Evolutionary conservation across 1,284 basidiomycete species (phyloP).

Genomic region (Sporisorium sorghi): DNA sequence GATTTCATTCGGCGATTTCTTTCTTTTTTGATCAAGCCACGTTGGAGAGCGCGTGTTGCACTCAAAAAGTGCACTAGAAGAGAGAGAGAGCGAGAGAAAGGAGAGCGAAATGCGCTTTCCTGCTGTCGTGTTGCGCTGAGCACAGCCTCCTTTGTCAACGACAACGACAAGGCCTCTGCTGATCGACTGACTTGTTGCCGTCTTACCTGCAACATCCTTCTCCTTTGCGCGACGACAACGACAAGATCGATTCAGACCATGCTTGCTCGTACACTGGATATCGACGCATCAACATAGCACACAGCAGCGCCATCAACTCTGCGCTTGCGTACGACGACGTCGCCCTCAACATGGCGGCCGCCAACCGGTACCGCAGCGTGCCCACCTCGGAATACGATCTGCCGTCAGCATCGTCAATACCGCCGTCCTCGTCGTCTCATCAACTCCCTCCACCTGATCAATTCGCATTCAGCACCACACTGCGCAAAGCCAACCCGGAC

Average conservation of each 20-base stretch:
- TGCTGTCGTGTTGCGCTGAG: too few species aligned
- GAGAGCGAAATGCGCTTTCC: too few species aligned
- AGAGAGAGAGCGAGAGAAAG: too few species aligned
- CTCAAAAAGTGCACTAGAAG: neutral
- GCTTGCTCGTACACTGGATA: neutral
- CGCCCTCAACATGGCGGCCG: conserved; percentile 28
- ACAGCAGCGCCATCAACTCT: neutral
- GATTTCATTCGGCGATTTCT: neutral
- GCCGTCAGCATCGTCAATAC: conserved; percentile 9
- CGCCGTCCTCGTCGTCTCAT: conserved; percentile 13
- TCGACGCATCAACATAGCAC: neutral
- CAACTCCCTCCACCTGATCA: conserved; percentile 32
- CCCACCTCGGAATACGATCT: conserved; percentile 37
- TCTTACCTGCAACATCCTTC: neutral
- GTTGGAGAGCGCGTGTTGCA: neutral
- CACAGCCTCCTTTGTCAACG: too few species aligned
- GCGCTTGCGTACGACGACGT: neutral
- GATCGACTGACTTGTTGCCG: too few species aligned
- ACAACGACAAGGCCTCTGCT: neutral
- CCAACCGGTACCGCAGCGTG: conserved; percentile 33
- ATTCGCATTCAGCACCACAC: conserved; percentile 57
- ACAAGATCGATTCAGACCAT: neutral
- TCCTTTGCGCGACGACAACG: neutral
- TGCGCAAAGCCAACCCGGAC: conserved; percentile 47
- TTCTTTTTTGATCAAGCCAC: too few species aligned